These are phyloP conservation scores for Vigna reflexopilosa DNA, from an alignment of 306 rosid species.

Conservation along the genomic window DNA sequence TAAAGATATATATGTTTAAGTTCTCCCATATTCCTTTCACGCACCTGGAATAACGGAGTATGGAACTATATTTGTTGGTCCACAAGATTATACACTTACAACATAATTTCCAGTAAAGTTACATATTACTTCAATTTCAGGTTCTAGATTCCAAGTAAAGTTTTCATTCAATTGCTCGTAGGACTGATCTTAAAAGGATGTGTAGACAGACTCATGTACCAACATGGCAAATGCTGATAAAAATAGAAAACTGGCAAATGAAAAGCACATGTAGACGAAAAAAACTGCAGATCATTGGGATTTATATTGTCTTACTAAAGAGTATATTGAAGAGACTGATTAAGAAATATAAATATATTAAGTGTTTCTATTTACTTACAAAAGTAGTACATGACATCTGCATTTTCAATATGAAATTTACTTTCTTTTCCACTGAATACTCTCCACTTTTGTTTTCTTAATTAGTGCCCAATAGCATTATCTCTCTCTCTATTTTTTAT, in stretches of 20 bases:
- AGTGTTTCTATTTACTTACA: background rate
- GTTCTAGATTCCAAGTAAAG: slow-evolving; percentile 10
- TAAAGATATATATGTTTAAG: slow-evolving; percentile 1
- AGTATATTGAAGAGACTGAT: background rate
- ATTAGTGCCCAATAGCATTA: background rate
- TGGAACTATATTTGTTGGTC: slow-evolving; percentile 3
- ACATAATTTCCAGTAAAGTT: slow-evolving; percentile 5
- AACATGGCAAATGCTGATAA: background rate
- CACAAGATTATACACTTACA: slow-evolving; percentile 25
- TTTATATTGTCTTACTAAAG: background rate
- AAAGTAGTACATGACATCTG: background rate
- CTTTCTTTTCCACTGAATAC: background rate
- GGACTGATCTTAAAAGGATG: slow-evolving; percentile 23
- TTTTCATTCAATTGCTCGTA: background rate
- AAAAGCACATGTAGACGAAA: background rate
- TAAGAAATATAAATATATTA: background rate
- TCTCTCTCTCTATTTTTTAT: background rate
- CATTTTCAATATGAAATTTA: background rate
- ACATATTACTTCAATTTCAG: slow-evolving; percentile 7
- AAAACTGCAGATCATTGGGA: background rate
- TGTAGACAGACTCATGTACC: slow-evolving; percentile 11
- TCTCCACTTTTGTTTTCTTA: background rate
- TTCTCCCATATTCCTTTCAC: slow-evolving; percentile 36
- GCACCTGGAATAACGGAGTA: background rate
- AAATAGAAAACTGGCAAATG: background rate